These are phyloP conservation scores for Juncus inflexus DNA, from an alignment of 176 grass and related monocot species.

Conservation along the genomic window DNA sequence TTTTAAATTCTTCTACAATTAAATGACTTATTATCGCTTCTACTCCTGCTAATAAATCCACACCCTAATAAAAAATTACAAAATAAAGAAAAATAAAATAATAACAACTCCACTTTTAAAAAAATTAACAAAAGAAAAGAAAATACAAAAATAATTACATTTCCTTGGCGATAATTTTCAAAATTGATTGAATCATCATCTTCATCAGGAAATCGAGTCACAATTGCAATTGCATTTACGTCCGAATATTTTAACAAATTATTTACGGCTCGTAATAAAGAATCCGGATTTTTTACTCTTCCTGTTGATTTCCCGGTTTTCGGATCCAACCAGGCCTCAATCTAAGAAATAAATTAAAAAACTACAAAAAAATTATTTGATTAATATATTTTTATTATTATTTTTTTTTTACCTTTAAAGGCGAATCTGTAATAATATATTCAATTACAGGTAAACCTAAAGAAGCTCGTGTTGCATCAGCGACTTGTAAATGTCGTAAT, in stretches of 20 bases:
- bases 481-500: constrained; percentile 76
- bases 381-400: neutral
- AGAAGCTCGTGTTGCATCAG: constrained; percentile 71
- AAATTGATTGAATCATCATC: constrained; percentile 65
- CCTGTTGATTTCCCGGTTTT: constrained; percentile 80
- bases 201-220: constrained; percentile 83
- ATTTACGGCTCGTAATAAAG: constrained; percentile 69
- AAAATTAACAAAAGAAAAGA: no score
- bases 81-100: constrained; percentile 1
- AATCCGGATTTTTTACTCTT: constrained; percentile 55
- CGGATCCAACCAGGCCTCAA: constrained; percentile 78
- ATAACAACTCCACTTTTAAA: neutral
- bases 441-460: constrained; percentile 66
- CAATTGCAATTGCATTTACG: constrained; percentile 78
- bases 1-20: constrained; percentile 89
- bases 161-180: constrained; percentile 65
- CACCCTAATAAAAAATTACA: constrained; percentile 45
- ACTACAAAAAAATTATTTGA: no score
- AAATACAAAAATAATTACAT: constrained; percentile 36
- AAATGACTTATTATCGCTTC: constrained; percentile 91
- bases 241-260: constrained; percentile 43
- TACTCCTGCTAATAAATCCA: constrained; percentile 82
- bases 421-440: constrained; percentile 79
- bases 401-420: constrained; percentile 51
- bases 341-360: constrained; percentile 33